Evolutionary conservation across 495 filamentous ascomycete species (phyloP).

Genomic region (Aspergillus coremiiformis): DNA sequence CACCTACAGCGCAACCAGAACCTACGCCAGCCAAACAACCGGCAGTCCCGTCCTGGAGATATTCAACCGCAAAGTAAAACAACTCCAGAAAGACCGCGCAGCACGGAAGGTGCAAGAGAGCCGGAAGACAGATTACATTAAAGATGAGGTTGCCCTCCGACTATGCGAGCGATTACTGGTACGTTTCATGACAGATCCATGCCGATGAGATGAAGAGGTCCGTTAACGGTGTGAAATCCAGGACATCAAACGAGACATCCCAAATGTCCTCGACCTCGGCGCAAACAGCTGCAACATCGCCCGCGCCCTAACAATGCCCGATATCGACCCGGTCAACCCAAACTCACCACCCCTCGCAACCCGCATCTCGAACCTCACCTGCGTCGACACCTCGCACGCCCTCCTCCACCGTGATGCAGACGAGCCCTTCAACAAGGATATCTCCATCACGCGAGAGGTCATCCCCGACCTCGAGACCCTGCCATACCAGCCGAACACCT

Average conservation of each 20-base stretch:
- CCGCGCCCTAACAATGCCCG: slow-evolving; percentile 60
- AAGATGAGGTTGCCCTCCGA: slow-evolving; percentile 80
- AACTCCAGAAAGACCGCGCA: slow-evolving; percentile 82
- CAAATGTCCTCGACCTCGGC: slow-evolving; percentile 82
- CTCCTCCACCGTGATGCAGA: slow-evolving; percentile 78
- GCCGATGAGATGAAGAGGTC: neutral
- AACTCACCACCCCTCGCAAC: slow-evolving; percentile 55
- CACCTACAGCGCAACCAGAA: slow-evolving; percentile 25
- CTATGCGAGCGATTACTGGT: slow-evolving; percentile 84
- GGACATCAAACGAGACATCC: slow-evolving; percentile 87
- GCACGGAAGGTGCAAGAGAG: slow-evolving; percentile 62
- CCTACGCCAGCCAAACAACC: slow-evolving; percentile 69
- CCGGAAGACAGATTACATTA: slow-evolving; percentile 79
- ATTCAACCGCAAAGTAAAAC: slow-evolving; percentile 84
- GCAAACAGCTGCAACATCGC: slow-evolving; percentile 96
- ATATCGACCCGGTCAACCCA: slow-evolving; percentile 51
- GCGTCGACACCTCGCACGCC: slow-evolving; percentile 68
- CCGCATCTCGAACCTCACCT: slow-evolving; percentile 63
- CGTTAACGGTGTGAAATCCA: slow-evolving; percentile 23
- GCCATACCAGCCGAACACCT: slow-evolving; percentile 68
- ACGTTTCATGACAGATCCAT: slow-evolving; percentile 9
- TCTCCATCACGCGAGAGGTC: slow-evolving; percentile 64
- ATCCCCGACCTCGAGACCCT: slow-evolving; percentile 61
- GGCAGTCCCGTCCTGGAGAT: slow-evolving; percentile 74
- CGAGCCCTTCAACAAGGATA: slow-evolving; percentile 64